Base-by-base conservation (phyloP, 2,329 filamentous ascomycete species). In the Aspergillus fischeri region DNA sequence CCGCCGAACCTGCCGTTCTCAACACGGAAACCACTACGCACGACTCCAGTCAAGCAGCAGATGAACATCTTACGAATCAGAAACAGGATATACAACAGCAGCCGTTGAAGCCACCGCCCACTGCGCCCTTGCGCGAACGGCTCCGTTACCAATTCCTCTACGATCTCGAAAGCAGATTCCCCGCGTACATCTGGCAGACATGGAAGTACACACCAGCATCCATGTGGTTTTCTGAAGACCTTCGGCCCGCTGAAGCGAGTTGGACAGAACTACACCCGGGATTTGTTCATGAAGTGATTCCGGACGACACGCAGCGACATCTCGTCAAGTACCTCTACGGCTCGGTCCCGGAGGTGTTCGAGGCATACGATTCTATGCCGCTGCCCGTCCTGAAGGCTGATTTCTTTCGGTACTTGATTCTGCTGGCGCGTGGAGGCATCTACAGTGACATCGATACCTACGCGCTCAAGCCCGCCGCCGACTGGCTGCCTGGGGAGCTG, bases 151-250 rank as follows among this genome's bases (percentile, higher is more conserved):
- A 95, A 66, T 97, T 94, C 75, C 91, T 92, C 21, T 99, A 97
- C 80, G 90, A 96, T 69, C 82, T 93, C 61, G 86, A 92, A 69
- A 76, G 81, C 65, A 96, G 93, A 74, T 97, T 97, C 74, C 94
- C 94, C 3, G 92, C 92, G 56, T 97, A 96, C 79, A 95, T 99
- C 70, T 99, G 94, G 94, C 94, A 99, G 81, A 99, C 94, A 14
- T 99, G 94, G 94, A 97, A 95, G 75, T 88, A 86, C 69, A 90
- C 86, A 0, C 92, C 93, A 0, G 83, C 87, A 1, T 89, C 91
- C 24, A 81, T 85, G 52, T 82, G 90, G 60, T 99, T 99, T 71
- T 77, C 76, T 10, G 85, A 88, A 60, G 77, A 80, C 21, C 92
- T 96, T 70, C 87, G 92, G 60, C 86, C 89, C 49, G 83, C 91